phyloP scores from a whole-genome alignment of 2,329 filamentous ascomycete species.

The Colletotrichum melonis region DNA sequence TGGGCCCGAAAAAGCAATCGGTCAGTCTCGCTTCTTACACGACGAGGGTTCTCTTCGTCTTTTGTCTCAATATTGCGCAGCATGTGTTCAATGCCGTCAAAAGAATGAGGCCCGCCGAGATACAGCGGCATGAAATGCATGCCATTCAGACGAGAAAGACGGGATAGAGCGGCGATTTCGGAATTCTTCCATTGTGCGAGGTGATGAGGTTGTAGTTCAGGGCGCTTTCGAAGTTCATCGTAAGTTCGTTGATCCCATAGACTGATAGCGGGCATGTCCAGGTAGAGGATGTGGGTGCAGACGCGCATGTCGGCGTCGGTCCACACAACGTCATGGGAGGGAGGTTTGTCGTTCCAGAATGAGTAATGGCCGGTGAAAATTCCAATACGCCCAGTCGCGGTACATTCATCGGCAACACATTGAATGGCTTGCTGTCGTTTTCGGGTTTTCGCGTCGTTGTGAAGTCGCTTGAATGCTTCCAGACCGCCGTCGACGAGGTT shows the following conservation, averaged over 20 bases:
- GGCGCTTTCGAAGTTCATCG: constrained; percentile 52
- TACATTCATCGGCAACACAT: constrained; percentile 52
- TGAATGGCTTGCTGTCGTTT: constrained; percentile 59
- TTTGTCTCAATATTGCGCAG: constrained; percentile 52
- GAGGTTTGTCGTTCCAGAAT: constrained; percentile 58
- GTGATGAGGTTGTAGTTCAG: constrained; percentile 45
- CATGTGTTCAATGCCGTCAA: constrained; percentile 40
- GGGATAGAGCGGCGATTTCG: constrained; percentile 56
- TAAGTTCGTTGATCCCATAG: constrained; percentile 50
- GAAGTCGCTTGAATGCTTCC: constrained; percentile 54
- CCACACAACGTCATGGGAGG: constrained; percentile 45
- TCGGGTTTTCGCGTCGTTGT: constrained; percentile 46
- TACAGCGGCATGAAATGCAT: constrained; percentile 58
- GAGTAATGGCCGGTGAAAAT: constrained; percentile 68
- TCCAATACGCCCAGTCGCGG: constrained; percentile 45
- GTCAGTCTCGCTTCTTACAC: constrained; percentile 47
- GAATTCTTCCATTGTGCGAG: constrained; percentile 58
- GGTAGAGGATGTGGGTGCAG: constrained; percentile 70
- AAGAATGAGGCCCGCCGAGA: neutral
- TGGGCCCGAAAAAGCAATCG: constrained; percentile 39
- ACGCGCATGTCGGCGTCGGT: constrained; percentile 57
- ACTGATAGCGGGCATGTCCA: constrained; percentile 52
- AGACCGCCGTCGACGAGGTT: constrained; percentile 58
- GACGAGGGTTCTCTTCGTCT: constrained; percentile 51
- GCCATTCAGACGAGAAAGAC: constrained; percentile 54